phyloP scores from a whole-genome alignment of 176 grass and related monocot species.

The Oryza brachyantha region DNA sequence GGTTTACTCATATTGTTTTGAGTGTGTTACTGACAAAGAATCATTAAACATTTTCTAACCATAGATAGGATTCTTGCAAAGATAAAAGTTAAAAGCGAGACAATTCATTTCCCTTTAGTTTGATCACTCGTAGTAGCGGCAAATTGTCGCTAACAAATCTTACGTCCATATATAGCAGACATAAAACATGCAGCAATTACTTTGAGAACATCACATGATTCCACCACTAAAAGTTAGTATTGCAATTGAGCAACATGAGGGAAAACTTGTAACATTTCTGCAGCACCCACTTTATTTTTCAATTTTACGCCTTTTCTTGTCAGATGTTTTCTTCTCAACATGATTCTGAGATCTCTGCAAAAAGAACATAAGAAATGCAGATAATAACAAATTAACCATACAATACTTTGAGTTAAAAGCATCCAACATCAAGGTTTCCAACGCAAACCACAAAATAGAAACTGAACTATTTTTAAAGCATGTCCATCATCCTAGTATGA shows the following conservation, averaged over 20 bases:
- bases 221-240: not conserved
- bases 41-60: not conserved
- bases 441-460: slow-evolving; percentile 7
- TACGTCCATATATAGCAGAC: not conserved
- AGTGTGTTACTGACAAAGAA: not conserved
- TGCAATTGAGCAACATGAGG: not conserved
- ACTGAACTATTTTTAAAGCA: not conserved
- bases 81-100: not conserved
- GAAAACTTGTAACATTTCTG: not conserved
- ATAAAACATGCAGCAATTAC: not conserved
- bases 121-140: not conserved
- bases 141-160: not conserved
- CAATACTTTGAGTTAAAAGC: not conserved
- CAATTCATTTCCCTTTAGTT: not conserved
- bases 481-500: slow-evolving; percentile 19
- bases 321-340: slow-evolving; percentile 32
- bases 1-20: not conserved
- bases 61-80: not conserved
- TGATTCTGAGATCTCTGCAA: slow-evolving; percentile 49
- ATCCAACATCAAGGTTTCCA: not conserved
- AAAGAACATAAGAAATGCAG: not conserved
- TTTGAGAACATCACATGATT: not conserved
- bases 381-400: not conserved
- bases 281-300: slow-evolving; percentile 1
- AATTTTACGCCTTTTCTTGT: slow-evolving; percentile 52